Conservation (phyloP, 306 rosid genomes). For the Quercus rubra region DNA sequence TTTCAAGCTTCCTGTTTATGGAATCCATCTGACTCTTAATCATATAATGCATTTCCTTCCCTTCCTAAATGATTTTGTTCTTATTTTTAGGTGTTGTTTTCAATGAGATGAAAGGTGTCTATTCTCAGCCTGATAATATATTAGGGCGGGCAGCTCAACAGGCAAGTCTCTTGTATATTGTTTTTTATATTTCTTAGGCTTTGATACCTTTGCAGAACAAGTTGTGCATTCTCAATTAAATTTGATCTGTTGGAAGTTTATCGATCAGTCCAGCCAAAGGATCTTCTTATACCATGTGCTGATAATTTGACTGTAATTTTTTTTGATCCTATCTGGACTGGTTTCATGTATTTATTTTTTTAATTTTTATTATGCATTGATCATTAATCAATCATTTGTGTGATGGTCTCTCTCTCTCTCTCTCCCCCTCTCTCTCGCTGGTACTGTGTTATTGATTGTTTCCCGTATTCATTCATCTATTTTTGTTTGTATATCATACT, state of each 20-base stretch:
- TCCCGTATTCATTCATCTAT: background rate
- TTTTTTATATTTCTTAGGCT: constrained; percentile 7
- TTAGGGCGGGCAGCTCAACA: constrained; percentile 85
- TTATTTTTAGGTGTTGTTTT: constrained; percentile 82
- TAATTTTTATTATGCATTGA: background rate
- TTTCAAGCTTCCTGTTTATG: background rate
- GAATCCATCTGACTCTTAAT: background rate
- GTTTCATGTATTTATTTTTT: no score
- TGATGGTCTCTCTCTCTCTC: background rate
- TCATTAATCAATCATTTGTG: background rate
- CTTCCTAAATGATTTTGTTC: constrained; percentile 16
- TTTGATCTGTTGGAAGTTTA: background rate
- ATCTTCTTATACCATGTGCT: background rate
- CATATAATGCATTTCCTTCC: background rate
- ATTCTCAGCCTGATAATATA: constrained; percentile 95
- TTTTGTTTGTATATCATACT: background rate
- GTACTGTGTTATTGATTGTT: background rate
- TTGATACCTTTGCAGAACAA: background rate
- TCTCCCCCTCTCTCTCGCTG: background rate
- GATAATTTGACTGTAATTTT: background rate
- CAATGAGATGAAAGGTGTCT: constrained; percentile 99
- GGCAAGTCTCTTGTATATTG: constrained; percentile 45
- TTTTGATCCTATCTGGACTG: background rate
- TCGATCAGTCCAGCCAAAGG: background rate
- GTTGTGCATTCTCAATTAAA: background rate